Evolutionary conservation across 768 basidiomycete genomes (phyloP).

Genomic region (Lactifluus hygrophoroides): DNA sequence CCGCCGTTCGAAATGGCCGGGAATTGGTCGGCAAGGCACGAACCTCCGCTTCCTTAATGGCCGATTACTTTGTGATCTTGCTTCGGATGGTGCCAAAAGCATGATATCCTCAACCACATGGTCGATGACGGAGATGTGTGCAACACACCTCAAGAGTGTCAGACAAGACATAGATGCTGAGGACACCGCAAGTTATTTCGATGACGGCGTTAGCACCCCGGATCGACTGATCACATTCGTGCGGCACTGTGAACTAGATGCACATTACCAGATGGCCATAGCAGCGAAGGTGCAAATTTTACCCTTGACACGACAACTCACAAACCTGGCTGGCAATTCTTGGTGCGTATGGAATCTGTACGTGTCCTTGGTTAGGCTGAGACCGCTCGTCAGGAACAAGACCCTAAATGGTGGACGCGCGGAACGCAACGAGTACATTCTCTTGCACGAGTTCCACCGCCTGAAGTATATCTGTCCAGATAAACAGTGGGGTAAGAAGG

Average conservation of each 20-base stretch:
- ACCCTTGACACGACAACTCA: conserved; percentile 86
- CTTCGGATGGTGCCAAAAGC: conserved; percentile 90
- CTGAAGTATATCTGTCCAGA: conserved; percentile 96
- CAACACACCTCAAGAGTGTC: conserved; percentile 74
- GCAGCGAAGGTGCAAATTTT: conserved; percentile 89
- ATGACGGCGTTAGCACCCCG: conserved; percentile 68
- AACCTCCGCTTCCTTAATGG: conserved; percentile 82
- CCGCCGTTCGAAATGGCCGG: conserved; percentile 74
- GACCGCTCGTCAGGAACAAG: conserved; percentile 63
- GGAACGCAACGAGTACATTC: conserved; percentile 97
- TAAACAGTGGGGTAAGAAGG: conserved; percentile 80
- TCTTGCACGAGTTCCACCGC: conserved; percentile 94
- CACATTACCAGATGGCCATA: conserved; percentile 97
- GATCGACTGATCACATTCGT: conserved; percentile 81
- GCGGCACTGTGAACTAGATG: conserved; percentile 89
- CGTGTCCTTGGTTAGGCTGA: neutral
- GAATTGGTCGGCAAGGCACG: conserved; percentile 70
- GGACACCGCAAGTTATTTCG: conserved; percentile 86
- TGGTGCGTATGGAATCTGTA: conserved; percentile 48
- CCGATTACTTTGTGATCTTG: conserved; percentile 83
- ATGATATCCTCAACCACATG: conserved; percentile 98
- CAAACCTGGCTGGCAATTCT: conserved; percentile 92
- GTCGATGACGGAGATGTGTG: conserved; percentile 97
- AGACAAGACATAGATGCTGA: conserved; percentile 95
- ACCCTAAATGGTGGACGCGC: conserved; percentile 96